phyloP scores from a whole-genome alignment of 441 rosid species.

The Populus tomentosa region DNA sequence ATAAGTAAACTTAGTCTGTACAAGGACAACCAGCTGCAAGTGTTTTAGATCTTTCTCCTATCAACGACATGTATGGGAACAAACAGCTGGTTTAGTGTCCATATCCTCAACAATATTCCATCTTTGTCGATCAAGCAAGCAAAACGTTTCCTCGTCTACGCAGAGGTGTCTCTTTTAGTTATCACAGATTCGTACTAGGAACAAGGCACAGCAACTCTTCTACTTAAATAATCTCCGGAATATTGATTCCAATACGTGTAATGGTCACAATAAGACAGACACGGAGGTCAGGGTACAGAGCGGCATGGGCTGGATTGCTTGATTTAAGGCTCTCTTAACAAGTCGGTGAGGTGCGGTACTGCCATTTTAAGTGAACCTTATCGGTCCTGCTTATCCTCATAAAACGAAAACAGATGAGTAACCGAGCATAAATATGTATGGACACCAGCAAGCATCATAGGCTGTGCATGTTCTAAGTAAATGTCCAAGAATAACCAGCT shows the following conservation, averaged over 20 bases:
- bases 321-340: background rate
- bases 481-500: background rate
- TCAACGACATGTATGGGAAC: background rate
- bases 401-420: background rate
- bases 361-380: background rate
- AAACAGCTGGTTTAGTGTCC: background rate
- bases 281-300: constrained; percentile 23
- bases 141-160: background rate
- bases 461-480: background rate
- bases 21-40: too few species aligned
- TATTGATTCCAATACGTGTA: background rate
- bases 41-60: background rate
- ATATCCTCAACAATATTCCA: background rate
- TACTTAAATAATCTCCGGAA: background rate
- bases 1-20: too few species aligned
- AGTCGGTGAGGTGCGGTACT: constrained; percentile 25
- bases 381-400: too few species aligned
- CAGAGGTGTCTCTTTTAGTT: background rate
- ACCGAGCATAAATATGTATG: background rate
- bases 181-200: too few species aligned
- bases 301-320: constrained; percentile 19
- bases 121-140: background rate
- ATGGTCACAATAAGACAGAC: constrained; percentile 14
- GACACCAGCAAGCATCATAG: background rate
- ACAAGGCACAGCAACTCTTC: background rate